Base-by-base conservation (phyloP, 2,329 filamentous ascomycete genomes). In the Arachnomyces sp. region DNA sequence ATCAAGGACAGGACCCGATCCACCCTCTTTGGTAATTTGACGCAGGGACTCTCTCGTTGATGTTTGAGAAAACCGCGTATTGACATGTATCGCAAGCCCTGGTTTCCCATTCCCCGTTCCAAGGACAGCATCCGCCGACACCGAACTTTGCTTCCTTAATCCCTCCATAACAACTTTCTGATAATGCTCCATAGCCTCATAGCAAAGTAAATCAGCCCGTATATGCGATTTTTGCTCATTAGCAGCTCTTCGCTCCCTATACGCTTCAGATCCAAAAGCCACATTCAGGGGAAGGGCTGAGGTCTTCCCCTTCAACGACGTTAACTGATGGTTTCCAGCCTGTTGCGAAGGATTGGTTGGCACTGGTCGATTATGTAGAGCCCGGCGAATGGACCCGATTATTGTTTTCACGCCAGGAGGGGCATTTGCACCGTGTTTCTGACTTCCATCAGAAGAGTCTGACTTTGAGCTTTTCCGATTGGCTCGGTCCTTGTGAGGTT, bases 1-100 rank as follows among this genome's bases (percentile, higher is more conserved):
- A 50, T 93, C 85, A 28, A 94, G 79, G 54, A 94, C 93, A 40
- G 94, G 74, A 49, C 94, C 93, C 0, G 87, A 94, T 55, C 89
- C 82, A 68, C 86, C 94, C n/a, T 86, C 84, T 8, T 73, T 72
- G 0, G 87, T 92, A 33, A 90, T 76, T 41, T 69, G 68, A 47
- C 74, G 78, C 38, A 57, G 25, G 53, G 43, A 33, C 72, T 63
- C 7, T 61, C 49, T 4, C 12, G 20, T 29, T 31, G 16, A 16
- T 31, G 11, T 34, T 25, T 25, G 20, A 25, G 20, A 25, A 25
- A 25, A 5, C 9, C 9, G 20, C 5, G 20, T 25, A 25, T 25
- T 9, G 20, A 25, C 20, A 5, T 25, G 20, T 25, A 25, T 25
- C 9, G 20, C 5, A 25, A 25, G 20, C 20, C 9, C 5, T 9